Conservation (phyloP, 1,284 basidiomycete species). For the Tetrapyrgos nigripes region DNA sequence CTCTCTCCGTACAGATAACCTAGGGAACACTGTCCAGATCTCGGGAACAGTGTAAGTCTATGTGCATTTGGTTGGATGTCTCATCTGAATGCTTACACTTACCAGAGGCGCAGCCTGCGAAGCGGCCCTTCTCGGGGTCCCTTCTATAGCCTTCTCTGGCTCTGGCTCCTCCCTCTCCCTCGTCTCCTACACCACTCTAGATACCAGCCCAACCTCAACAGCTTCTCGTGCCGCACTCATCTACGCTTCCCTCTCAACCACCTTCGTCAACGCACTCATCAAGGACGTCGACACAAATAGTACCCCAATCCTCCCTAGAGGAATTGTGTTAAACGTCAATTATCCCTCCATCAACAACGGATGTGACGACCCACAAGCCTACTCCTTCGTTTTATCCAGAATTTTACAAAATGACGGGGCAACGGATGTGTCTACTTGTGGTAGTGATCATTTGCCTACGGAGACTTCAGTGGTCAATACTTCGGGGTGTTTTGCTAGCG, state of each 20-base stretch:
- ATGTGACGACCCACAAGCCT: constrained; percentile 42
- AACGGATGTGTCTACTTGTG: constrained; percentile 49
- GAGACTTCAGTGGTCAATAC: constrained; percentile 42
- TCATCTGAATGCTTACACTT: background rate
- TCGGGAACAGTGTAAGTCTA: constrained; percentile 48
- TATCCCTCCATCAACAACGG: constrained; percentile 43
- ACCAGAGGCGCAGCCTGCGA: constrained; percentile 46
- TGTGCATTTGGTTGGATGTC: background rate
- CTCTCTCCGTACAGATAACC: constrained; percentile 31
- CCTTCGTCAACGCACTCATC: constrained; percentile 39
- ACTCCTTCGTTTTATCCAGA: constrained; percentile 52
- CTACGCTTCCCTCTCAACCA: constrained; percentile 41
- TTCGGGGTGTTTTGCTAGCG: constrained; percentile 48
- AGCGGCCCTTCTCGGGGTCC: constrained; percentile 43
- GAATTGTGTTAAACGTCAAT: constrained; percentile 55
- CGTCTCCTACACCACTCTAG: constrained; percentile 45
- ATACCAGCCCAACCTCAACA: constrained; percentile 30
- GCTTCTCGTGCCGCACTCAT: constrained; percentile 35
- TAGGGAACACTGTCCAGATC: constrained; percentile 32
- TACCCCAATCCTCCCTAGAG: constrained; percentile 43
- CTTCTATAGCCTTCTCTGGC: constrained; percentile 47
- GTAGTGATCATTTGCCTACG: constrained; percentile 42
- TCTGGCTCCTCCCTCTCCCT: constrained; percentile 34
- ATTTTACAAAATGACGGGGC: constrained; percentile 33
- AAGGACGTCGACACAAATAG: constrained; percentile 2